phyloP scores from a whole-genome alignment of 495 filamentous ascomycete genomes.

The Tuber borchii region DNA sequence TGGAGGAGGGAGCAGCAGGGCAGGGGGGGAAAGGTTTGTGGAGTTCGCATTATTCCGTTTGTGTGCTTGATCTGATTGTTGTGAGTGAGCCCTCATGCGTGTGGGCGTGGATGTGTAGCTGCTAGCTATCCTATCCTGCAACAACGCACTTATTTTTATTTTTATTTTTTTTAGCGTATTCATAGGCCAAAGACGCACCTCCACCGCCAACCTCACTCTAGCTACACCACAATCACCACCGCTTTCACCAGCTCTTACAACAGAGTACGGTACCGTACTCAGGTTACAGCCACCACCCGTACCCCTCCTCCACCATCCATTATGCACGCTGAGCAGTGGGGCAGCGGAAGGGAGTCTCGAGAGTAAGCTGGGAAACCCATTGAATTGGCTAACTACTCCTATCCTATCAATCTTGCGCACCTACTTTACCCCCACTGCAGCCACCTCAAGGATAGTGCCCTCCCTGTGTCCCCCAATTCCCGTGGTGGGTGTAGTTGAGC shows the following conservation, averaged over 20 bases:
- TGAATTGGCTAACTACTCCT: neutral
- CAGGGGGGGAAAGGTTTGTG: slow-evolving; percentile 35
- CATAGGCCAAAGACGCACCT: neutral
- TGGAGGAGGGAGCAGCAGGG: slow-evolving; percentile 25
- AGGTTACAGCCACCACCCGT: slow-evolving; percentile 15
- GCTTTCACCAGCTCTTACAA: neutral
- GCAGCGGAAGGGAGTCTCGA: slow-evolving; percentile 24
- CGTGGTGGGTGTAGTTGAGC: neutral
- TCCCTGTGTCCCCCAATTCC: neutral
- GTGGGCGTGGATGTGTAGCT: slow-evolving; percentile 26
- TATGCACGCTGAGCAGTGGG: slow-evolving; percentile 31
- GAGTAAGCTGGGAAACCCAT: slow-evolving; percentile 18
- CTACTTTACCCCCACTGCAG: too few species aligned
- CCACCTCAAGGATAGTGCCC: neutral
- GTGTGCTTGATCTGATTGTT: slow-evolving; percentile 36
- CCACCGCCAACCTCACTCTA: neutral
- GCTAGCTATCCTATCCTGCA: slow-evolving; percentile 37
- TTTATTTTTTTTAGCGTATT: neutral
- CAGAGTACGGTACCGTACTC: neutral
- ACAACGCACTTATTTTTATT: neutral
- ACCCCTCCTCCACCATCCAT: slow-evolving; percentile 32
- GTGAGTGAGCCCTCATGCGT: neutral
- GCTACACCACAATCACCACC: neutral
- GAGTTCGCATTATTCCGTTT: slow-evolving; percentile 14
- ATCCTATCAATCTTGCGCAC: too few species aligned